phyloP scores from a whole-genome alignment of 2,329 filamentous ascomycete species.

The Fusarium sp. region DNA sequence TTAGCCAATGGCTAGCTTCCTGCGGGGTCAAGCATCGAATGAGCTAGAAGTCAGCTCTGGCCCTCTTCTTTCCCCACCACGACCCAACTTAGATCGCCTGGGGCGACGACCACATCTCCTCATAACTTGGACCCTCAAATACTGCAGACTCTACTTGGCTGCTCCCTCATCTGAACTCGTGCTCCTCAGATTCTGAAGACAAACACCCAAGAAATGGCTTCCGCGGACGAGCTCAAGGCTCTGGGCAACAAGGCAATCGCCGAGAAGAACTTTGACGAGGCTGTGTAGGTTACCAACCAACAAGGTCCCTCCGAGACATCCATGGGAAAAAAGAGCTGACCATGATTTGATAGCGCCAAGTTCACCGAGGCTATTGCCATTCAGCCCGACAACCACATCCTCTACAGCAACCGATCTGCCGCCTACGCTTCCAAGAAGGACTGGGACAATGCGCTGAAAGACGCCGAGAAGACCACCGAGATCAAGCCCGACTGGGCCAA shows the following conservation, averaged over 20 bases:
- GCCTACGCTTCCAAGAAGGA: conserved; percentile 90
- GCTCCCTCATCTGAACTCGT: conserved; percentile 16
- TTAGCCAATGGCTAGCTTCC: conserved; percentile 47
- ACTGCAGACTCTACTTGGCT: conserved; percentile 18
- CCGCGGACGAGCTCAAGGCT: conserved; percentile 87
- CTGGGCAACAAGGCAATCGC: conserved; percentile 99
- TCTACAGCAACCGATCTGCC: conserved; percentile 96
- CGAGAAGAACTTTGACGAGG: conserved; percentile 95
- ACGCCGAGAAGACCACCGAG: conserved; percentile 93
- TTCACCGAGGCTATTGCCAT: conserved; percentile 93
- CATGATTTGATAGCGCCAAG: conserved; percentile 74
- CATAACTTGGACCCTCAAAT: conserved; percentile 34
- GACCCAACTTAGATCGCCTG: conserved; percentile 35
- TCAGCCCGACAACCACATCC: conserved; percentile 91
- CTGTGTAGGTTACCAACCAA: conserved; percentile 75
- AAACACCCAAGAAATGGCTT: conserved; percentile 59
- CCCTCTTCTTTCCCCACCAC: conserved; percentile 48
- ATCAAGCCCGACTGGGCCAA: conserved; percentile 99
- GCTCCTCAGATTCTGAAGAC: conserved; percentile 20
- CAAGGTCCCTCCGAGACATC: not conserved
- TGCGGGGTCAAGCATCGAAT: conserved; percentile 53
- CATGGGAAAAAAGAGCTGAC: conserved; percentile 27
- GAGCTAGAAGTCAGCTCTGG: conserved; percentile 55
- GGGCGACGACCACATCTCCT: conserved; percentile 38
- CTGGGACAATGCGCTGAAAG: conserved; percentile 84